These are phyloP conservation scores for Atkinsonella texensis DNA, from an alignment of 2,329 filamentous ascomycete genomes.

Conservation along the genomic window DNA sequence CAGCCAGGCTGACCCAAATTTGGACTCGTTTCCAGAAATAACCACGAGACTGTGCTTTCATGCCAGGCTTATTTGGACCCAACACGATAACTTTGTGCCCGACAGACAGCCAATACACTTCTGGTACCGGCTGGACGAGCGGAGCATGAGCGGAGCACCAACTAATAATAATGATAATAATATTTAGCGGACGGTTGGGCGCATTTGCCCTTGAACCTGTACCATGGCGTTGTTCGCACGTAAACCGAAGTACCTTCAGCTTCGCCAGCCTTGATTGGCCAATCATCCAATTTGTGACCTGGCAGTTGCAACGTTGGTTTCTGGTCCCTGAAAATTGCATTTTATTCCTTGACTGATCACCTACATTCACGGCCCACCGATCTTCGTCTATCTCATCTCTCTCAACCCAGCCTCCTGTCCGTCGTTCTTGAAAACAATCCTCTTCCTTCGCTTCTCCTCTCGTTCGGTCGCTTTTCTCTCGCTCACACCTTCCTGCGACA, in stretches of 20 bases:
- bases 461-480: not conserved
- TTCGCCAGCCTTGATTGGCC: no score
- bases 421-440: not conserved
- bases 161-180: no score
- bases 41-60: not conserved
- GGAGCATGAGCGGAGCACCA: no score
- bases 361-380: not conserved
- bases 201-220: no score
- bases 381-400: not conserved
- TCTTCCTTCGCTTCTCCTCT: not conserved
- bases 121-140: no score
- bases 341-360: not conserved
- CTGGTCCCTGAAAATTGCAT: not conserved
- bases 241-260: no score
- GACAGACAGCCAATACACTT: no score
- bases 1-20: not conserved
- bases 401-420: not conserved
- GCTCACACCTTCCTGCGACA: not conserved
- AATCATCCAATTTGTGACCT: no score
- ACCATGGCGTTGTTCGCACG: no score
- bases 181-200: no score
- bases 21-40: not conserved
- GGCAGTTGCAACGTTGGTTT: not conserved
- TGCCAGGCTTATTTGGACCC: no score
- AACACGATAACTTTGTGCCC: no score